phyloP scores from a whole-genome alignment of 208 protist species.

The Leishmania tarentolae region DNA sequence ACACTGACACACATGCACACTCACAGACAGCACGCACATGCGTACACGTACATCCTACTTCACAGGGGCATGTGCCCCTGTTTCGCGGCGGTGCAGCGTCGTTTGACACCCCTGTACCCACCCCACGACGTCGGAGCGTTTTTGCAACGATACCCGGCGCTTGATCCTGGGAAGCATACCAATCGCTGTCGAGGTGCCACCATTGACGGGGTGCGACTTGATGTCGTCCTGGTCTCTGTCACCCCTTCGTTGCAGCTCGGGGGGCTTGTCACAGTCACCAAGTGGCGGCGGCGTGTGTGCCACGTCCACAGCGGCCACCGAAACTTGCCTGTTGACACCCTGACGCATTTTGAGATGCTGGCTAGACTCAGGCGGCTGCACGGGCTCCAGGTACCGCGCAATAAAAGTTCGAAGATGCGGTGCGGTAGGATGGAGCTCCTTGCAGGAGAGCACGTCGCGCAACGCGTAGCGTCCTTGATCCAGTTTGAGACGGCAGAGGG shows the following conservation, averaged over 20 bases:
- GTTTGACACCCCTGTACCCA: constrained; percentile 24
- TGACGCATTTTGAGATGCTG: not conserved
- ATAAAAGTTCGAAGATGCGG: constrained; percentile 76
- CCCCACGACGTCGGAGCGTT: not conserved
- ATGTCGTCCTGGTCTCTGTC: not conserved
- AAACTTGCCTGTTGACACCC: not conserved
- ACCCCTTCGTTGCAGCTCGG: not conserved
- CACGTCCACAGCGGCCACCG: not conserved
- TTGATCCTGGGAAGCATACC: not conserved
- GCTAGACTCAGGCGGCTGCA: not conserved
- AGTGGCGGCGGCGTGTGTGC: not conserved
- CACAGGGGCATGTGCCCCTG: not conserved
- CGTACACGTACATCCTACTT: not conserved
- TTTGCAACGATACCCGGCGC: not conserved
- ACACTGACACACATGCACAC: not conserved
- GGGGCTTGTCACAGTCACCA: not conserved
- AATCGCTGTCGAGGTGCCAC: not conserved
- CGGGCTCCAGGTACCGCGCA: constrained; percentile 62
- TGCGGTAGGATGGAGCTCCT: constrained; percentile 65
- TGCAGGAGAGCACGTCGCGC: constrained; percentile 86
- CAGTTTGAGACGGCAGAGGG: constrained; percentile 80
- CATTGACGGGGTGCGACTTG: not conserved
- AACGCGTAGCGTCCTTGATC: constrained; percentile 76
- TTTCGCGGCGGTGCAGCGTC: constrained; percentile 20
- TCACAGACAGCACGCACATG: not conserved